Percentiles rank a stretch among this genome's conserved stretches.
Evolutionary conservation across 1,284 basidiomycete genomes (phyloP).

Genomic region (Cryptococcus sp.): DNA sequence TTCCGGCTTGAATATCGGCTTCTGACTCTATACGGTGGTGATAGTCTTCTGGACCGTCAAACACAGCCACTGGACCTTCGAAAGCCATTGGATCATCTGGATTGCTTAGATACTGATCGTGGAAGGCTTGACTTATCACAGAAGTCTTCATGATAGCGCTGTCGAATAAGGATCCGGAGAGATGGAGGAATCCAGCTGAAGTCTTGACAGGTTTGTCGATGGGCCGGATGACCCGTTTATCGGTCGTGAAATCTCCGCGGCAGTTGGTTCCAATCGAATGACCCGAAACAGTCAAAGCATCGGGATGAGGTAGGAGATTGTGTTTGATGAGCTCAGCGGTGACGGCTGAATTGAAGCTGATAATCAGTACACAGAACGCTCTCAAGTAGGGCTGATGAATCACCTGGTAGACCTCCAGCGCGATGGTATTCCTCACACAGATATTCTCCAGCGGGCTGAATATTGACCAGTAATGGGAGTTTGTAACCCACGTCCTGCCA

Average conservation of each 20-base stretch:
- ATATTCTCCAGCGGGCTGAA: conserved; percentile 48
- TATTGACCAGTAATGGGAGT: conserved; percentile 47
- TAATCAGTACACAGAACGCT: no score
- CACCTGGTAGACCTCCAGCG: conserved; percentile 48
- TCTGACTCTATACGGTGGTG: conserved; percentile 42
- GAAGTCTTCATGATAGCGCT: conserved; percentile 54
- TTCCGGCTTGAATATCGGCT: conserved; percentile 34
- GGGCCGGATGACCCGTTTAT: conserved; percentile 28
- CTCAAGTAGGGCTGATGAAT: conserved; percentile 4
- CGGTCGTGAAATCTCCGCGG: conserved; percentile 41
- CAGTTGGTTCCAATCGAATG: conserved; percentile 44
- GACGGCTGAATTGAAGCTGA: conserved; percentile 26
- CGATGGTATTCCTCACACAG: conserved; percentile 52
- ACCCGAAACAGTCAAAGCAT: conserved; percentile 46
- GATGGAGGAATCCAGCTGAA: conserved; percentile 51
- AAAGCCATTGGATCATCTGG: conserved; percentile 52
- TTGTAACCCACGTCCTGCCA: conserved; percentile 50
- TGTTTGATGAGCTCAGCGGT: conserved; percentile 45
- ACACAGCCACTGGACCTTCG: conserved; percentile 52
- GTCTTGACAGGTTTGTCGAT: conserved; percentile 30
- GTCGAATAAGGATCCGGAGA: conserved; percentile 51
- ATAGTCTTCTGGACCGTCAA: conserved; percentile 53
- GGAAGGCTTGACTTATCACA: conserved; percentile 46
- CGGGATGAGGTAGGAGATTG: conserved; percentile 42
- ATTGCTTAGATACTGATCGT: conserved; percentile 47